Evolutionary conservation across 2,329 filamentous ascomycete species (phyloP).

Genomic region (Amesomyces nigricolor): DNA sequence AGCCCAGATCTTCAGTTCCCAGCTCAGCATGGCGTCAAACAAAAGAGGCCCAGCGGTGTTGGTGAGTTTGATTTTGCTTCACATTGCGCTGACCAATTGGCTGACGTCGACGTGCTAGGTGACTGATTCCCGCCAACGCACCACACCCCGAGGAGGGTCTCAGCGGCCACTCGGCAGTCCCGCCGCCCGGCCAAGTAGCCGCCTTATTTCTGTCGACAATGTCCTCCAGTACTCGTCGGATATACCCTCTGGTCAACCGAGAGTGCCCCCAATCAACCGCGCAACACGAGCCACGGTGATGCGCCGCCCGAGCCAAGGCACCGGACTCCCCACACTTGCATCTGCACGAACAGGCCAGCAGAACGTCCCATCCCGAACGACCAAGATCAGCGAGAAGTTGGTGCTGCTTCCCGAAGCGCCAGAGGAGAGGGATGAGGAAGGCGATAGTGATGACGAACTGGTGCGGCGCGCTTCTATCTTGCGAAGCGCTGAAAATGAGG

Average conservation of each 20-base stretch:
- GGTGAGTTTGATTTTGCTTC: slow-evolving; percentile 36
- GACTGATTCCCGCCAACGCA: slow-evolving; percentile 51
- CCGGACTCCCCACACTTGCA: slow-evolving; percentile 32
- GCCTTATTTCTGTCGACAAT: slow-evolving; percentile 86
- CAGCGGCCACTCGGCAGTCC: slow-evolving; percentile 25
- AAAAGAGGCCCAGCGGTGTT: slow-evolving; percentile 58
- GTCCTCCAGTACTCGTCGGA: slow-evolving; percentile 91
- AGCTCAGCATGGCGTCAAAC: slow-evolving; percentile 35
- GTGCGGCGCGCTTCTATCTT: slow-evolving; percentile 38
- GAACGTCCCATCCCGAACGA: slow-evolving; percentile 74
- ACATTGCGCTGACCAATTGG: slow-evolving; percentile 4
- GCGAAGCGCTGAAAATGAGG: slow-evolving; percentile 44
- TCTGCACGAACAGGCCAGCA: slow-evolving; percentile 41
- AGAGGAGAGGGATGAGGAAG: slow-evolving; percentile 52
- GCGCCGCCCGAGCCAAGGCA: slow-evolving; percentile 33
- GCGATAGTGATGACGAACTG: slow-evolving; percentile 54
- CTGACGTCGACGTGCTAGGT: slow-evolving; percentile 37
- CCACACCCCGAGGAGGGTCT: slow-evolving; percentile 28
- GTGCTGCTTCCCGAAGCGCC: slow-evolving; percentile 83
- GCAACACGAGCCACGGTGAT: slow-evolving; percentile 42
- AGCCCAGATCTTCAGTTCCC: neutral
- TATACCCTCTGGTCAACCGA: slow-evolving; percentile 88
- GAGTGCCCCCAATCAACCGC: slow-evolving; percentile 56
- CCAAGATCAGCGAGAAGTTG: slow-evolving; percentile 95
- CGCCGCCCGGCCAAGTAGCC: slow-evolving; percentile 47